phyloP scores from a whole-genome alignment of 495 filamentous ascomycete genomes.

The Aspergillus sclerotiicarbonarius region DNA sequence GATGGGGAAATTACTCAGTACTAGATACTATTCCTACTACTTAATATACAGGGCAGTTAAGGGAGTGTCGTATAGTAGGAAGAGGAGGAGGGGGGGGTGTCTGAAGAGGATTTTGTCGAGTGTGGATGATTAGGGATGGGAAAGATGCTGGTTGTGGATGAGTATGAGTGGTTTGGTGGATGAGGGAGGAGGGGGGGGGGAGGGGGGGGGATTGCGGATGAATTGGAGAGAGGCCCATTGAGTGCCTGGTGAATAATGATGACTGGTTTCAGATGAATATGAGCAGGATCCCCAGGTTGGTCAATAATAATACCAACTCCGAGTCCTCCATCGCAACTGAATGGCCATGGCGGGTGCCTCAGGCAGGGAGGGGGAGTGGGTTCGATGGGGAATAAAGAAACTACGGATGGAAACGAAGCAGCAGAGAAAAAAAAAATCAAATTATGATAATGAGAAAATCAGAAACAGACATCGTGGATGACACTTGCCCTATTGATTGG shows the following conservation, averaged over 20 bases:
- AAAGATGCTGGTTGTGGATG: too few relatives aligned
- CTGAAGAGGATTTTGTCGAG: too few relatives aligned
- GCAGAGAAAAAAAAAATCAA: neutral
- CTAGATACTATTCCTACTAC: neutral
- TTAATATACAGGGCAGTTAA: too few relatives aligned
- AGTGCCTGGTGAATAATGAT: neutral
- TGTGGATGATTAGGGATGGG: too few relatives aligned
- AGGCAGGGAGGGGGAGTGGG: neutral
- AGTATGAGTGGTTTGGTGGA: too few relatives aligned
- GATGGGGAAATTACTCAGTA: too few relatives aligned
- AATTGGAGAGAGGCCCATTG: neutral
- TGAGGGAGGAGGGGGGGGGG: too few relatives aligned
- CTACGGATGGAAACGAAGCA: neutral
- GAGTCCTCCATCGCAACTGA: neutral
- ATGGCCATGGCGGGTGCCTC: neutral
- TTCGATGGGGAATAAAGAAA: conserved; percentile 1
- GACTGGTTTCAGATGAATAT: neutral
- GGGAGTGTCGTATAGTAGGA: neutral
- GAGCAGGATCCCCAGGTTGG: neutral
- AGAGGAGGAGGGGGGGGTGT: neutral
- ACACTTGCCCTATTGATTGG: neutral
- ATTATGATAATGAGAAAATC: neutral
- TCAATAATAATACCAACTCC: neutral
- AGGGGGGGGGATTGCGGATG: neutral
- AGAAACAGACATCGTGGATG: neutral